These are phyloP conservation scores for Epichloe coenophiala DNA, from an alignment of 2,329 filamentous ascomycete genomes.

Conservation along the genomic window DNA sequence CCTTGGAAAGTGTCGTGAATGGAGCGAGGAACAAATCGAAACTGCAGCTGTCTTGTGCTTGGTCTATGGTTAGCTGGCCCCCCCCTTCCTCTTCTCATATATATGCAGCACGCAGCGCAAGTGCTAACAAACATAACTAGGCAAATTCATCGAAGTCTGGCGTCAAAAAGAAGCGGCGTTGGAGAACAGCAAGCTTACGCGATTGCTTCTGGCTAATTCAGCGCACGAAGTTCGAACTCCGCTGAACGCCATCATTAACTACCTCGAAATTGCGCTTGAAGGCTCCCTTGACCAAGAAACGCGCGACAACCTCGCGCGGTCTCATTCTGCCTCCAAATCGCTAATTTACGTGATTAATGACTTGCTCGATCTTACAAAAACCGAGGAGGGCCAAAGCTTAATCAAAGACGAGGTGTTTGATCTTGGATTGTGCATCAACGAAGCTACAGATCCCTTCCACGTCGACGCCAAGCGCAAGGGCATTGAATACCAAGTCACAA, in stretches of 20 bases:
- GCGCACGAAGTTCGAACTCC: conserved; percentile 87
- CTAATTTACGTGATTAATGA: conserved; percentile 92
- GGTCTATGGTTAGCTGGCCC: conserved; percentile 54
- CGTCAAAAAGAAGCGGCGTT: conserved; percentile 76
- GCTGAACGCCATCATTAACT: conserved; percentile 88
- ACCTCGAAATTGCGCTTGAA: conserved; percentile 80
- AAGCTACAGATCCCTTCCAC: conserved; percentile 62
- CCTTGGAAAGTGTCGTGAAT: conserved; percentile 70
- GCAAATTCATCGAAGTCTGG: conserved; percentile 84
- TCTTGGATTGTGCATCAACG: conserved; percentile 54
- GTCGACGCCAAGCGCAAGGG: conserved; percentile 65
- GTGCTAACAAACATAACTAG: conserved; percentile 14
- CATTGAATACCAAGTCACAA: conserved; percentile 53
- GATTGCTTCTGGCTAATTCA: conserved; percentile 69
- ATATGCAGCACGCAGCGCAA: neutral
- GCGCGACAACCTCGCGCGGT: conserved; percentile 68
- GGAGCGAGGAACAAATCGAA: conserved; percentile 80
- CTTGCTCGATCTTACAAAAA: conserved; percentile 75
- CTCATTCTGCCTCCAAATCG: conserved; percentile 83
- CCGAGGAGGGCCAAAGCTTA: conserved; percentile 66
- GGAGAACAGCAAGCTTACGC: conserved; percentile 69
- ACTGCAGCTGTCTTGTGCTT: conserved; percentile 78
- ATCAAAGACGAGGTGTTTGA: conserved; percentile 74
- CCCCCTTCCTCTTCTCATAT: too few relatives aligned
- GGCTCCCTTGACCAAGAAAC: conserved; percentile 68